Base-by-base conservation (phyloP, 179 eudicot genomes). In the Silene noctiflora region DNA sequence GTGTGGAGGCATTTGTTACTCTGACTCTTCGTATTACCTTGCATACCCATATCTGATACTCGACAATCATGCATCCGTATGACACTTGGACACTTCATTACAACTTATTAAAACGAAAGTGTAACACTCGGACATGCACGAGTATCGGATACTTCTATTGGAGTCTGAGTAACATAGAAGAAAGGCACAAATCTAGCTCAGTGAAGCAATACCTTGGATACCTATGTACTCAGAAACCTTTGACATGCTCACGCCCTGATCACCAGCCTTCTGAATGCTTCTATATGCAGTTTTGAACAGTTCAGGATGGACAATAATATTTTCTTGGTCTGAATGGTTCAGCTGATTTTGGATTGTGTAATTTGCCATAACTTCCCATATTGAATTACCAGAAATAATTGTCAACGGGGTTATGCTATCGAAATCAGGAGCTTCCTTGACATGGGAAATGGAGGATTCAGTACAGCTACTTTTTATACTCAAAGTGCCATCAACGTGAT, bases 221-320 rank as follows among this genome's bases (percentile, higher is more conserved):
- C 85, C 86, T 69, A 84, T 68, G 75, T 81, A 74, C 81, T 86
- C 79, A 72, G 90, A 82, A 79, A 93, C 71, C 77, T 88, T 91
- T 76, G 80, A 85, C 84, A 93, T 87, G 86, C 84, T 86, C 86
- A 95, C 77, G 63, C 97, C 97, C 84, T 95, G 93, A 82, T 95
- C 99, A 80, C 98, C 98, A 79, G 96, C 88, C 74, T 91, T 88
- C 80, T 89, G 93, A 78, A 93, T 86, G 69, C 83, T 90, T 27
- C 73, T 83, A 81, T 86, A 83, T 20, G 85, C 80, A 78, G 81
- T 84, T 79, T 76, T 84, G 72, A 95, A 84, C 53, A 89, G 80
- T 71, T 89, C 85, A 7, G 96, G 87, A 76, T 65, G 25, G 66
- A 91, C 73, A 75, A 67, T 67, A 63, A 64, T 66, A 62, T 53